Evolutionary conservation across 139 green algal genomes (phyloP).

Genomic region (Tetraselmis chui): DNA sequence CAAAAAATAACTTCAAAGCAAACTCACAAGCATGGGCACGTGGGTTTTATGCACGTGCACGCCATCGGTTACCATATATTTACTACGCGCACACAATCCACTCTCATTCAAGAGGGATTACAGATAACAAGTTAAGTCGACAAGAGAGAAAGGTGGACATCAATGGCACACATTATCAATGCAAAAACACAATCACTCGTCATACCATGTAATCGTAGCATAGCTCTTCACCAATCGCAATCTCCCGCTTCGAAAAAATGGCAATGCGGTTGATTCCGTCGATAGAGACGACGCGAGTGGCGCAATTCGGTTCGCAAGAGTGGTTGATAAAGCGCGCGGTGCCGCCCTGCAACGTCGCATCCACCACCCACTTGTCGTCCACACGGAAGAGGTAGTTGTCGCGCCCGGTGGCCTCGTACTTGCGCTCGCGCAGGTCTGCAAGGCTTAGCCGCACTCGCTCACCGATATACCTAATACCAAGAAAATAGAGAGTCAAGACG

Average conservation of each 20-base stretch:
- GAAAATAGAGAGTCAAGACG: too few relatives aligned
- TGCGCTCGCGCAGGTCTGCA: conserved; percentile 47
- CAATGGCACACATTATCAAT: conserved; percentile 44
- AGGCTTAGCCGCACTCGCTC: conserved; percentile 51
- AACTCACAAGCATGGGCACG: not conserved
- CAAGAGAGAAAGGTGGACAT: conserved; percentile 42
- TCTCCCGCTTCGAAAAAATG: conserved; percentile 68
- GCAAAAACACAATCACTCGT: not conserved
- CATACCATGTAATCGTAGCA: conserved; percentile 80
- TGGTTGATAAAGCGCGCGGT: conserved; percentile 88
- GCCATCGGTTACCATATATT: not conserved
- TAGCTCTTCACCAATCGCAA: conserved; percentile 68
- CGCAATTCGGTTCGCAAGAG: conserved; percentile 85
- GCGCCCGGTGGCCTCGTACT: conserved; percentile 47
- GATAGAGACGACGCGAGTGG: conserved; percentile 54
- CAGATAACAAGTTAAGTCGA: conserved; percentile 35
- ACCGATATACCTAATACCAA: conserved; percentile 52
- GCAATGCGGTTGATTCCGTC: conserved; percentile 55
- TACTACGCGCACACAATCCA: not conserved
- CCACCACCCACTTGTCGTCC: conserved; percentile 34
- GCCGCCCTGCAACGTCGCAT: conserved; percentile 33
- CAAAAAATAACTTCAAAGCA: not conserved
- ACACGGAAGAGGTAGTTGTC: conserved; percentile 62
- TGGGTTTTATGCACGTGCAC: not conserved
- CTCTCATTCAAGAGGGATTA: not conserved